Percentiles rank a stretch among this genome's conserved stretches.
These are phyloP conservation scores for Rhynchospora pubera DNA, from an alignment of 176 grass and related monocot species.

Conservation along the genomic window DNA sequence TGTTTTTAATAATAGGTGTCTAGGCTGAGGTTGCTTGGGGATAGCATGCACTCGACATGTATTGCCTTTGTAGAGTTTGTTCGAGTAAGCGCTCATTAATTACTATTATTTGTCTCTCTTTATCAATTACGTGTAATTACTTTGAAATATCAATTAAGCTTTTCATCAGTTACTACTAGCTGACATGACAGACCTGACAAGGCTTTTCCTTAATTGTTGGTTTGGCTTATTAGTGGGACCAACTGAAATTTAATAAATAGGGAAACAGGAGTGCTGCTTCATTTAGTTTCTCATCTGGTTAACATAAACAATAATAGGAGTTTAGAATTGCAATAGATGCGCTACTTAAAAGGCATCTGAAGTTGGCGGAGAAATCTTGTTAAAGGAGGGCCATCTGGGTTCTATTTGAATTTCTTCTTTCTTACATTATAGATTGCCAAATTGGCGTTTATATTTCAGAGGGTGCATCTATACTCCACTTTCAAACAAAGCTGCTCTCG, in stretches of 20 bases:
- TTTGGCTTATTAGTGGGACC: not conserved
- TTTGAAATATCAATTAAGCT: not conserved
- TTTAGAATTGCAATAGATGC: not conserved
- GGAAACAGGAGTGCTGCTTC: not conserved
- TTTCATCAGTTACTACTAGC: not conserved
- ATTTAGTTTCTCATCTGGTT: not conserved
- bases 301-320: not conserved
- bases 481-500: not conserved
- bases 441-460: not conserved
- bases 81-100: conserved; percentile 45
- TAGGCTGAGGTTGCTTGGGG: conserved; percentile 80
- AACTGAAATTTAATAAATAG: not conserved
- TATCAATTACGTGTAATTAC: not conserved
- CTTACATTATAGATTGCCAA: not conserved
- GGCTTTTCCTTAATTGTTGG: not conserved
- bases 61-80: conserved; percentile 97
- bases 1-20: conserved; percentile 50
- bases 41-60: conserved; percentile 77
- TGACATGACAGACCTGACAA: not conserved
- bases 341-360: not conserved
- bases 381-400: not conserved
- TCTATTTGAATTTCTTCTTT: not conserved
- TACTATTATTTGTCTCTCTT: not conserved
- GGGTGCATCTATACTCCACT: not conserved
- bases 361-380: not conserved